Evolutionary conservation across 305 asterid species (phyloP).

Genomic region (Solanum hybrid): DNA sequence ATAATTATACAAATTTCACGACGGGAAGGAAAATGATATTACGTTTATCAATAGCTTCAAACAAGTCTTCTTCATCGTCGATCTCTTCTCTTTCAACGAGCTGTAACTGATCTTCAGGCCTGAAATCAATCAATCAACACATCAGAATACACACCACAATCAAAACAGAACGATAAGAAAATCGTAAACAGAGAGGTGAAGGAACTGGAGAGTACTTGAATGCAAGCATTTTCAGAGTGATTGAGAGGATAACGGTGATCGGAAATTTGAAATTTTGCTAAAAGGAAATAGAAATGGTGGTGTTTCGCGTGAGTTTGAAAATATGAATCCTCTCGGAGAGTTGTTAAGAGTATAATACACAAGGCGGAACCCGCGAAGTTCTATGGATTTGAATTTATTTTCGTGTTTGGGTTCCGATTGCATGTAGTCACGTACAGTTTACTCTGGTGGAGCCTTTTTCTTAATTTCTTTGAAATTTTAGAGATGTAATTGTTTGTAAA

Average conservation of each 20-base stretch:
- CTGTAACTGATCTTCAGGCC: slow-evolving; percentile 89
- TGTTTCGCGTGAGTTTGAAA: slow-evolving; percentile 13
- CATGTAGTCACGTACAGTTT: slow-evolving; percentile 3
- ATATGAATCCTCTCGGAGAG: background rate
- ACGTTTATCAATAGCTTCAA: slow-evolving; percentile 95
- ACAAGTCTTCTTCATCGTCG: slow-evolving; percentile 89
- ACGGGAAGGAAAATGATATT: background rate
- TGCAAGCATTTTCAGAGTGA: slow-evolving; percentile 35
- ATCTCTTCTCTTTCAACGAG: slow-evolving; percentile 73
- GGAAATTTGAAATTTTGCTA: background rate
- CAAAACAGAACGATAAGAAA: background rate
- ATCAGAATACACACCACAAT: background rate
- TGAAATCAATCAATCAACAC: slow-evolving; percentile 22
- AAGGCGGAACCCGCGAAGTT: slow-evolving; percentile 20
- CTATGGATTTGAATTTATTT: background rate
- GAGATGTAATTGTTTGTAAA: background rate
- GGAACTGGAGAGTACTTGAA: slow-evolving; percentile 38
- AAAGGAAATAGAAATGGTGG: background rate
- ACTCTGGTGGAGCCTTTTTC: background rate
- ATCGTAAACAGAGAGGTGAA: background rate
- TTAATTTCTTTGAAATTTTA: background rate
- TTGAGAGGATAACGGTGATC: slow-evolving; percentile 13
- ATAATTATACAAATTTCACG: background rate
- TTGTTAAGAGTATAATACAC: background rate
- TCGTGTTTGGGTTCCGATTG: slow-evolving; percentile 22